Evolutionary conservation across 768 basidiomycete species (phyloP), one percentile per base, ranked within the genome.

Genomic region (Pleurotus giganteus): DNA sequence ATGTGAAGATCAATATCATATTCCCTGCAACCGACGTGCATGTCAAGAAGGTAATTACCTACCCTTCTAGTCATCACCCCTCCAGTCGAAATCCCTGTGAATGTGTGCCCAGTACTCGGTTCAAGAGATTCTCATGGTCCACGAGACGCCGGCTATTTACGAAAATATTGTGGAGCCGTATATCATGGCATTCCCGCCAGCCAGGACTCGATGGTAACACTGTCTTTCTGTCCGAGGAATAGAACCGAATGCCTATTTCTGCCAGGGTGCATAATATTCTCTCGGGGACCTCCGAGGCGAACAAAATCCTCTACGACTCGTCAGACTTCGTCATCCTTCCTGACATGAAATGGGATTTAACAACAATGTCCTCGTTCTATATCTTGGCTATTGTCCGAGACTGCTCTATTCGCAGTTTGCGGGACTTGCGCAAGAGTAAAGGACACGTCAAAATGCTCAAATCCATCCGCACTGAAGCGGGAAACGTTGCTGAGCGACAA

Each of bases 341-440:
- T 0, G 96, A 99, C 70, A 89, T 97, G 84, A 98, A 98, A 73
- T 98, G 96, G 96, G 94, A 98, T 66, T 78, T 85, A 26, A 80
- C 74, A 21, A 89, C 84, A 0, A 60, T 89, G n/a, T 70, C 82
- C 0, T 81, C 91, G 1, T 76, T 99, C 50, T 98, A 99, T 68
- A 85, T 98, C 55, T 74, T 94, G 34, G 92, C 89, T 0, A 79
- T 99, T 55, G 81, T 79, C 0, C 79, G 82, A 29, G 82, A 86
- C 53, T 66, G 78, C 1, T 63, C 72, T 3, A 81, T 98, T 19
- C 77, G 77, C 26, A 88, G 85, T 39, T 69, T 98, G 5, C 82
- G 96, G 21, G 93, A 96, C 66, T 76, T 98, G 12, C 74, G 78
- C 1, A 26, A 54, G 15, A 44, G 53, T 15, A 73, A 70, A 24